phyloP scores from a whole-genome alignment of 75 land plant genomes.

The Sequoia sempervirens region DNA sequence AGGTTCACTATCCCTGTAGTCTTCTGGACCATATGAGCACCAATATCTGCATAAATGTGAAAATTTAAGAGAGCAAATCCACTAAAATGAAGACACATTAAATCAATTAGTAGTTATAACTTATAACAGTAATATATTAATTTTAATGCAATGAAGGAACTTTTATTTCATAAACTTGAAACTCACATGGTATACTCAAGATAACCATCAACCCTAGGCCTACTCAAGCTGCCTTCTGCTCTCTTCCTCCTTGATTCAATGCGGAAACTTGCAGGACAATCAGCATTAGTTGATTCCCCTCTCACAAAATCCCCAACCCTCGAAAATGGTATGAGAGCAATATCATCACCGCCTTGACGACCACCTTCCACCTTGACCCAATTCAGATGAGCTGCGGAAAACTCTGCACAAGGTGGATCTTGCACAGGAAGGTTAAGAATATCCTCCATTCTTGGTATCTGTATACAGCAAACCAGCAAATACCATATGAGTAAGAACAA shows the following conservation, averaged over 20 bases:
- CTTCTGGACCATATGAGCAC: slow-evolving; percentile 60
- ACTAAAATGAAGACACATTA: not conserved
- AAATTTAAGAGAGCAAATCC: not conserved
- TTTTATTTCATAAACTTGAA: not conserved
- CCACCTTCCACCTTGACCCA: slow-evolving; percentile 44
- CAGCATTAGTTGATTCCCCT: slow-evolving; percentile 46
- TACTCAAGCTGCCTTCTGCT: slow-evolving; percentile 31
- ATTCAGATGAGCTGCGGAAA: slow-evolving; percentile 34
- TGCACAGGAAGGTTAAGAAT: slow-evolving; percentile 47
- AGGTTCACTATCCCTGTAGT: slow-evolving; percentile 28
- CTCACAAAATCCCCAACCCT: slow-evolving; percentile 42
- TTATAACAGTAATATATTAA: not conserved
- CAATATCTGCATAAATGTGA: slow-evolving; percentile 31
- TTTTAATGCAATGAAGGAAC: not conserved
- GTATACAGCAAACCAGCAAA: not conserved
- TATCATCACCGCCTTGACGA: slow-evolving; percentile 38
- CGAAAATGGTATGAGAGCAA: slow-evolving; percentile 38
- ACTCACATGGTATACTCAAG: slow-evolving; percentile 43
- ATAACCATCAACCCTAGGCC: slow-evolving; percentile 41
- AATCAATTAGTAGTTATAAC: not conserved
- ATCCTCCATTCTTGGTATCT: slow-evolving; percentile 49
- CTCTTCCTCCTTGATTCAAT: slow-evolving; percentile 44
- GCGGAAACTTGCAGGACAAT: slow-evolving; percentile 48
- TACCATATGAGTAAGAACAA: not conserved
- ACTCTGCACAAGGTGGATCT: slow-evolving; percentile 40